A percentile compares a stretch with the other conserved stretches of the same genome.
Conservation (phyloP, 805 yeast genomes). For the Isabelozyma rhagii region DNA sequence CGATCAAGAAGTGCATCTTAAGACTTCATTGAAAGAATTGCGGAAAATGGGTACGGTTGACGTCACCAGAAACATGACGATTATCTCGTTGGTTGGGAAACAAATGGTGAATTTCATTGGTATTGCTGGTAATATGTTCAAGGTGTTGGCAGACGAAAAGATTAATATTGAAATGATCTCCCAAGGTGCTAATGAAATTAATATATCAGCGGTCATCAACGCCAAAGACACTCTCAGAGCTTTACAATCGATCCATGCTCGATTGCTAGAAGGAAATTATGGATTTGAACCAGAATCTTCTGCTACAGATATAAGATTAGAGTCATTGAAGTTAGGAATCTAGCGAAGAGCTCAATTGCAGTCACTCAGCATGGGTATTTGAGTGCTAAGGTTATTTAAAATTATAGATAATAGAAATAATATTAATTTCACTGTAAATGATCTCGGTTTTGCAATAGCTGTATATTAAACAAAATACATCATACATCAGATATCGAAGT, state of each 20-base stretch:
- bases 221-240: conserved; percentile 83
- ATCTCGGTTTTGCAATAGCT: too few relatives aligned
- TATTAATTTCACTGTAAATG: too few relatives aligned
- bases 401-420: background rate
- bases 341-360: background rate
- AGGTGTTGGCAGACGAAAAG: conserved; percentile 84
- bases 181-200: conserved; percentile 98
- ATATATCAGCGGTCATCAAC: conserved; percentile 91
- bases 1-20: conserved; percentile 60
- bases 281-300: conserved; percentile 17
- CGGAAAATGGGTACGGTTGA: conserved; percentile 84
- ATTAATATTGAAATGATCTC: conserved; percentile 97
- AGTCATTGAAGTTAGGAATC: conserved; percentile 19
- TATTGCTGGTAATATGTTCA: conserved; percentile 95
- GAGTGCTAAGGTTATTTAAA: background rate
- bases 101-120: conserved; percentile 97
- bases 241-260: conserved; percentile 77
- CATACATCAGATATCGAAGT: conserved; percentile 23
- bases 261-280: conserved; percentile 51
- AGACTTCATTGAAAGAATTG: conserved; percentile 74
- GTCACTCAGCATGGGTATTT: too few relatives aligned
- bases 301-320: conserved; percentile 31
- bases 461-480: too few relatives aligned
- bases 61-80: conserved; percentile 81
- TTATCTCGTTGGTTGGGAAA: conserved; percentile 91